Evolutionary conservation across 2,329 filamentous ascomycete species (phyloP).

Genomic region (Cladosporium sp.): DNA sequence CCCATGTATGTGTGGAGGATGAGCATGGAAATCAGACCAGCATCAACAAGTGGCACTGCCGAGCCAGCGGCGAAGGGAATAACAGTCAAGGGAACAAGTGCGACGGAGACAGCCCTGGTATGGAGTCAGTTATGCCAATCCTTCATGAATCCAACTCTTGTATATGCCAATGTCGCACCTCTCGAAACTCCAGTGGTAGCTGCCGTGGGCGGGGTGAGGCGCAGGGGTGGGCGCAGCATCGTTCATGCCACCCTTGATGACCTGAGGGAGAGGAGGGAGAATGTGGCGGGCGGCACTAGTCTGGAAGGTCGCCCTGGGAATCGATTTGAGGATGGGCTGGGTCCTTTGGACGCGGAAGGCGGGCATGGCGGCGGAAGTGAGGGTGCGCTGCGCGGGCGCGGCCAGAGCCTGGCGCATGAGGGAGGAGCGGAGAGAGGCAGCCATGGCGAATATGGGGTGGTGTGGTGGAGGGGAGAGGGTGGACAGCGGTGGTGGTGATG

Average conservation of each 20-base stretch:
- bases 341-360: slow-evolving; percentile 30
- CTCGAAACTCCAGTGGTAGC: slow-evolving; percentile 98
- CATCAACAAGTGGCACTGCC: slow-evolving; percentile 84
- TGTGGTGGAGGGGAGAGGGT: slow-evolving; percentile 17
- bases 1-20: slow-evolving; percentile 94
- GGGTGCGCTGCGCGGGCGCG: slow-evolving; percentile 37
- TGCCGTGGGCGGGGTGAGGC: slow-evolving; percentile 74
- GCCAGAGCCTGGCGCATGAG: slow-evolving; percentile 46
- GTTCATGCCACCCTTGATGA: slow-evolving; percentile 60
- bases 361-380: slow-evolving; percentile 29
- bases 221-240: slow-evolving; percentile 73
- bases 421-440: slow-evolving; percentile 48
- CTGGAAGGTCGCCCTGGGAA: slow-evolving; percentile 73
- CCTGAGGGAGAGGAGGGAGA: slow-evolving; percentile 73
- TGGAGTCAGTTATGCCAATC: not conserved
- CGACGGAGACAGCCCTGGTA: slow-evolving; percentile 57
- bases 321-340: slow-evolving; percentile 37
- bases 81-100: slow-evolving; percentile 79
- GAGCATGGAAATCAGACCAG: slow-evolving; percentile 74
- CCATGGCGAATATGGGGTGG: slow-evolving; percentile 39
- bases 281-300: slow-evolving; percentile 70
- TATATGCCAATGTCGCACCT: slow-evolving; percentile 39
- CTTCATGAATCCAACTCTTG: not conserved
- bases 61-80: slow-evolving; percentile 89
- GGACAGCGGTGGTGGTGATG: not conserved